These are phyloP conservation scores for Metrosideros polymorpha DNA, from an alignment of 441 rosid species.

Conservation along the genomic window DNA sequence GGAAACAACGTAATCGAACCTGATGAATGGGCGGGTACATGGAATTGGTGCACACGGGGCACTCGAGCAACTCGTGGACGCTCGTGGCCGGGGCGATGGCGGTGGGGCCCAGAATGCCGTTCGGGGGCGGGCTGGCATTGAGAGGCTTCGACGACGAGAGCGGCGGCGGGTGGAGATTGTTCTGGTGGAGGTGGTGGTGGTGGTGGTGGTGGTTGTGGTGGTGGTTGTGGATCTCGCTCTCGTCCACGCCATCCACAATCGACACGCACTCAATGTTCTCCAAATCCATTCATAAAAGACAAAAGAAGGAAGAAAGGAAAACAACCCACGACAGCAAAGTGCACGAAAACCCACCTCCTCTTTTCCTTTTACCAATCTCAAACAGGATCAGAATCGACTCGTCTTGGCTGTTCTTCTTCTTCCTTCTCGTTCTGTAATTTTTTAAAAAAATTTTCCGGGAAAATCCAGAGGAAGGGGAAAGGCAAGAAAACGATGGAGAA, in stretches of 20 bases:
- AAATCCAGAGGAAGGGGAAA: neutral
- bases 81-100: constrained; percentile 61
- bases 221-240: constrained; percentile 46
- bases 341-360: neutral
- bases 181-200: constrained; percentile 18
- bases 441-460: neutral
- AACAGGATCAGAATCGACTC: neutral
- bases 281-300: constrained; percentile 34
- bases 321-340: neutral
- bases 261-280: constrained; percentile 70
- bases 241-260: constrained; percentile 41
- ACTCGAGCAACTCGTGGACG: constrained; percentile 74
- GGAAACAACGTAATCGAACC: constrained; percentile 16
- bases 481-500: neutral
- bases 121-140: constrained; percentile 1
- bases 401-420: neutral
- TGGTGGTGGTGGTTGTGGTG: constrained; percentile 4
- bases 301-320: neutral
- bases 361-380: neutral
- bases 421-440: constrained; percentile 5
- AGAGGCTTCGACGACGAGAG: constrained; percentile 44
- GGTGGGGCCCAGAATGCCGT: constrained; percentile 31
- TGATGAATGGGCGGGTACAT: constrained; percentile 92
- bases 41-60: constrained; percentile 80
- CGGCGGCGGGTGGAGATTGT: constrained; percentile 7